phyloP scores from a whole-genome alignment of 2,329 filamentous ascomycete genomes.

The Trichoderma oligosporum region DNA sequence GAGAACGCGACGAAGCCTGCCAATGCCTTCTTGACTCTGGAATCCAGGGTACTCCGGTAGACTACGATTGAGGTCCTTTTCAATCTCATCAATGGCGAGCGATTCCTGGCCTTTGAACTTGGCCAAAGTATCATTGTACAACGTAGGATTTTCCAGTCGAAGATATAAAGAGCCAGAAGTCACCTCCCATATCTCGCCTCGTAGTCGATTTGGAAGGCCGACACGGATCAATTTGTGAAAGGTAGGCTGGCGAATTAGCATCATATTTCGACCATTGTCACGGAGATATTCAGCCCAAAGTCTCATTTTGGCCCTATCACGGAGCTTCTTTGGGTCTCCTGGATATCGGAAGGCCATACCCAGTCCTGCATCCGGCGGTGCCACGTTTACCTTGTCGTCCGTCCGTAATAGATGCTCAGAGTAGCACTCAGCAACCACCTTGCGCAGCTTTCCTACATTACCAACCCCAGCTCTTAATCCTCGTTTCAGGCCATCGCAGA shows the following conservation, averaged over 20 bases:
- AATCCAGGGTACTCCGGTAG: constrained; percentile 96
- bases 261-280: constrained; percentile 91
- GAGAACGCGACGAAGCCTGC: constrained; percentile 79
- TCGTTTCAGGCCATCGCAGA: constrained; percentile 93
- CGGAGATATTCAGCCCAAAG: constrained; percentile 95
- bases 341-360: constrained; percentile 93
- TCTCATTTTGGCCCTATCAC: constrained; percentile 95
- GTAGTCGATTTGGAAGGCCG: constrained; percentile 84
- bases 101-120: constrained; percentile 85
- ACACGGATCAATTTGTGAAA: constrained; percentile 97
- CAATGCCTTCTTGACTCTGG: constrained; percentile 93
- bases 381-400: constrained; percentile 57
- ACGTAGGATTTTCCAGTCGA: constrained; percentile 76
- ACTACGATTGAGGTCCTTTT: constrained; percentile 95
- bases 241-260: constrained; percentile 88
- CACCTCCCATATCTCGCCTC: constrained; percentile 95
- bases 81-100: constrained; percentile 96
- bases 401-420: constrained; percentile 75
- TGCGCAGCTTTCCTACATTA: constrained; percentile 79
- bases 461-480: constrained; percentile 82
- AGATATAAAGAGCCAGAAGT: constrained; percentile 88
- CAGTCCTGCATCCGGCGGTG: constrained; percentile 79
- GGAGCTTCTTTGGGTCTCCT: constrained; percentile 87
- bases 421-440: constrained; percentile 80
- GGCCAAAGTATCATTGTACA: constrained; percentile 78